Conservation (phyloP, 495 filamentous ascomycete genomes). For the Penicillium antarcticum region DNA sequence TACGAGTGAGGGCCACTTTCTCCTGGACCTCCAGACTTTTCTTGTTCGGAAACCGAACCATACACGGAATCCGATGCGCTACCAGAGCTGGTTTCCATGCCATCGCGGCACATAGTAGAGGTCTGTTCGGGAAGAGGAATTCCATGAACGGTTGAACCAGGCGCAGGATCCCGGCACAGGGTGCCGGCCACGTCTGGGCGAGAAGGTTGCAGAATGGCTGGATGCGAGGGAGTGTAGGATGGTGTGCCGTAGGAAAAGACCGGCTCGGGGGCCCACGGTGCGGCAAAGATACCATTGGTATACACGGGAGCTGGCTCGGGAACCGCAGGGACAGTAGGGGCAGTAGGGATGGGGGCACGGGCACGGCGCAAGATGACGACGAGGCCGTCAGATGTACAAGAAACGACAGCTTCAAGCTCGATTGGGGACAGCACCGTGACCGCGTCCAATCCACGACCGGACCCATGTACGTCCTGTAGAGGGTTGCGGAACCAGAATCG, state of each 20-base stretch:
- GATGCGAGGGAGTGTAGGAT: background rate
- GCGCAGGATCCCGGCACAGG: background rate
- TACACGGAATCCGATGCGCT: constrained; percentile 1
- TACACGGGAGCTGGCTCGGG: constrained; percentile 32
- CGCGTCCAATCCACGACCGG: background rate
- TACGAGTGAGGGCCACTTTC: constrained; percentile 44
- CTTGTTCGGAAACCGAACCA: background rate
- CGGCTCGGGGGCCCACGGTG: constrained; percentile 70
- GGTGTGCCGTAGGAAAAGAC: constrained; percentile 34
- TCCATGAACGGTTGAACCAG: background rate
- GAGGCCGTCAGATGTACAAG: constrained; percentile 84
- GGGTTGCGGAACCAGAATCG: constrained; percentile 88
- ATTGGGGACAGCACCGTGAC: constrained; percentile 25
- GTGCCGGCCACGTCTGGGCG: constrained; percentile 3
- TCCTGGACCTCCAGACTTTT: background rate
- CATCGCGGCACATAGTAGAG: constrained; percentile 12
- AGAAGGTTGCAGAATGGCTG: constrained; percentile 26
- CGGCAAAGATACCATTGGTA: constrained; percentile 71
- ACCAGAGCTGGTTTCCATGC: background rate
- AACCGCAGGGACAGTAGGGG: constrained; percentile 20
- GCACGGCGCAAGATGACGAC: constrained; percentile 80
- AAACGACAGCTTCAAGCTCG: constrained; percentile 84
- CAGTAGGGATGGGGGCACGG: constrained; percentile 61
- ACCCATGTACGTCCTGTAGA: constrained; percentile 38
- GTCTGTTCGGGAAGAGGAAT: constrained; percentile 5